These are phyloP conservation scores for Oryza brachyantha DNA, from an alignment of 176 grass and related monocot genomes.

Conservation along the genomic window DNA sequence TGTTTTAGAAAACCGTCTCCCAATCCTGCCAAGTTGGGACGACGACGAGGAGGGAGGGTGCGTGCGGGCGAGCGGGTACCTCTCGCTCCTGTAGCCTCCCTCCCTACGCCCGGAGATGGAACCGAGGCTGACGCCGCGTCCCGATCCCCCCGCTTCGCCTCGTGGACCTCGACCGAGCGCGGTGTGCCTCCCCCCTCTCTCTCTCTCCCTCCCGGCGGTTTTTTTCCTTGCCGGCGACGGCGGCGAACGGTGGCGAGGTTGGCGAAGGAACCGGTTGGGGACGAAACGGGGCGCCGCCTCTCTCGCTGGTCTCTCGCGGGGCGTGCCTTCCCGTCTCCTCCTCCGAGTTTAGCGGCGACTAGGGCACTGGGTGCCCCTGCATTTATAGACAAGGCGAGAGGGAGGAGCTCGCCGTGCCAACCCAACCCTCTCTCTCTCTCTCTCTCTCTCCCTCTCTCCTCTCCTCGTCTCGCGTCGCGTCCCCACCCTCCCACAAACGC, in stretches of 20 bases:
- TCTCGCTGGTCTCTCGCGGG: neutral
- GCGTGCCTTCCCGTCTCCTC: neutral
- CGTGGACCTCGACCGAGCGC: neutral
- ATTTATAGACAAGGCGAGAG: conserved; percentile 35
- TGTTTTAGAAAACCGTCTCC: conserved; percentile 11
- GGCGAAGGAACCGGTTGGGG: neutral
- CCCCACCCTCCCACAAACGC: neutral
- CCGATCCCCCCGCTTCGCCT: neutral
- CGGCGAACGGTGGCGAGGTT: neutral
- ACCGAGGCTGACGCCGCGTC: neutral
- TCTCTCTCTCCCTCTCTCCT: neutral
- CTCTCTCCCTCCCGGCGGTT: neutral
- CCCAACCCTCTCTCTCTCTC: conserved; percentile 12
- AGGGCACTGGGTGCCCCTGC: conserved; percentile 1
- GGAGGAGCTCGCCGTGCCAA: conserved; percentile 27
- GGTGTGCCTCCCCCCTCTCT: neutral
- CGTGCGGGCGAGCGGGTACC: conserved; percentile 29
- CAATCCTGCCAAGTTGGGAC: conserved; percentile 2
- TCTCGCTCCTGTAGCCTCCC: conserved; percentile 32
- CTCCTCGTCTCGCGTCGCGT: conserved; percentile 14
- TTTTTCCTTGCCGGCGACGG: neutral
- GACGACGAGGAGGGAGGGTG: neutral
- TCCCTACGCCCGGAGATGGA: conserved; percentile 16
- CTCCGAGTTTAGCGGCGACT: conserved; percentile 24
- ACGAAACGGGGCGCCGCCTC: conserved; percentile 27